Conservation (phyloP, 2,329 filamentous ascomycete genomes). For the Botryotinia globosa region DNA sequence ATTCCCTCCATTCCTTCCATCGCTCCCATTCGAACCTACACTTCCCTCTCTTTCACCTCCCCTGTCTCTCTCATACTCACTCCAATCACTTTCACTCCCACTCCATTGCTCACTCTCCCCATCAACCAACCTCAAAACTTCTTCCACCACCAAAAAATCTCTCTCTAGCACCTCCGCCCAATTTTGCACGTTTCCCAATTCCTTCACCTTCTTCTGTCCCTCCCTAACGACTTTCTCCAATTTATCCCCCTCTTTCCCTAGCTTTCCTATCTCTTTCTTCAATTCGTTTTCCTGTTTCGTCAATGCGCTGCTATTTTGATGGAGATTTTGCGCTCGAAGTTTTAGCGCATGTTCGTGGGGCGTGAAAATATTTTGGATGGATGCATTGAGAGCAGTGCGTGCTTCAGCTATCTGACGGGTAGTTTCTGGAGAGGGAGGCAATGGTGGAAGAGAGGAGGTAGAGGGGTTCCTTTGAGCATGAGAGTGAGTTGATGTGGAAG, state of each 20-base stretch:
- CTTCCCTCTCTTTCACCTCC: neutral
- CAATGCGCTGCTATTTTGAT: constrained; percentile 65
- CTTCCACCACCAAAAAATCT: constrained; percentile 61
- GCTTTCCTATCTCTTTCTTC: constrained; percentile 53
- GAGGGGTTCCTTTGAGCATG: constrained; percentile 18
- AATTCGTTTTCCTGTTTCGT: constrained; percentile 66
- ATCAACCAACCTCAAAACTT: constrained; percentile 57
- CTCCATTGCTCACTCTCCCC: constrained; percentile 37
- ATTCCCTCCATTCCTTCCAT: neutral
- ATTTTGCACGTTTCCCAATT: constrained; percentile 79
- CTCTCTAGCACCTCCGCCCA: constrained; percentile 80
- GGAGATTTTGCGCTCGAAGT: constrained; percentile 65
- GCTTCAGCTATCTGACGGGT: constrained; percentile 50
- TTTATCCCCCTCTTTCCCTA: constrained; percentile 63
- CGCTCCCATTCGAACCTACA: neutral
- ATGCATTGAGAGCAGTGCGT: constrained; percentile 57
- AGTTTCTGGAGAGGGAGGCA: constrained; percentile 32
- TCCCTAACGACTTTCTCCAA: constrained; percentile 61
- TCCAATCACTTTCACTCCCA: constrained; percentile 19
- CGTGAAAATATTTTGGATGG: constrained; percentile 55
- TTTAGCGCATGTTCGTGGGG: constrained; percentile 67
- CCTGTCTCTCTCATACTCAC: constrained; percentile 1
- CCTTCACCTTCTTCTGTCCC: constrained; percentile 66
- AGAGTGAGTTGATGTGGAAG: constrained; percentile 5
- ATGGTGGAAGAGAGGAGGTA: constrained; percentile 12